These are phyloP conservation scores for Hypoxylon sp. DNA, from an alignment of 2,329 filamentous ascomycete species.

Conservation along the genomic window DNA sequence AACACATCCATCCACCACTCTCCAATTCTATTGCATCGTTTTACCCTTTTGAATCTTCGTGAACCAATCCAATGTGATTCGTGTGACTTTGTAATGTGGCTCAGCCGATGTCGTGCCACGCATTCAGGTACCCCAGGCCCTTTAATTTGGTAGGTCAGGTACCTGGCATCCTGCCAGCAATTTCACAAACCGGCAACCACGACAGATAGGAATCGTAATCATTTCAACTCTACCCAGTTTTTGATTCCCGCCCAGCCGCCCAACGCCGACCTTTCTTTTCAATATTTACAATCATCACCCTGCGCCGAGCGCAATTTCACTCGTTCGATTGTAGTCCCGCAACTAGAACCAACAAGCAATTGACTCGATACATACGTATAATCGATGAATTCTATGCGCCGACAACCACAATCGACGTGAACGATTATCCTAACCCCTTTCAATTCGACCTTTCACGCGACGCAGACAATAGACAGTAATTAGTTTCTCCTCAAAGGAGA, in stretches of 20 bases:
- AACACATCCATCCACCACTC: constrained; percentile 1
- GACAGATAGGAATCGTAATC: constrained; percentile 14
- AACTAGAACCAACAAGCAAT: constrained; percentile 17
- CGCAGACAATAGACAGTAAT: constrained; percentile 6
- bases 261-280: constrained; percentile 42
- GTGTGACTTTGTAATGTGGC: constrained; percentile 26
- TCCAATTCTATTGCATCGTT: constrained; percentile 1
- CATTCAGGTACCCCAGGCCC: constrained; percentile 24
- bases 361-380: constrained; percentile 13
- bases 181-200: constrained; percentile 27
- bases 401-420: constrained; percentile 18
- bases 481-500: constrained; percentile 24
- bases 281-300: constrained; percentile 42
- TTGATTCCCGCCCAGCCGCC: constrained; percentile 34
- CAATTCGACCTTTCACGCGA: constrained; percentile 23
- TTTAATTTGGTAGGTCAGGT: constrained; percentile 40
- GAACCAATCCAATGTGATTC: constrained; percentile 15
- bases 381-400: constrained; percentile 26
- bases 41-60: constrained; percentile 11
- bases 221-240: constrained; percentile 26
- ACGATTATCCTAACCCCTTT: constrained; percentile 9
- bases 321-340: constrained; percentile 43
- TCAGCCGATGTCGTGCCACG: constrained; percentile 23
- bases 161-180: constrained; percentile 25
- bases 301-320: constrained; percentile 53